Evolutionary conservation across 2,329 filamentous ascomycete species (phyloP).

Genomic region (Hypomyces perniciosus): DNA sequence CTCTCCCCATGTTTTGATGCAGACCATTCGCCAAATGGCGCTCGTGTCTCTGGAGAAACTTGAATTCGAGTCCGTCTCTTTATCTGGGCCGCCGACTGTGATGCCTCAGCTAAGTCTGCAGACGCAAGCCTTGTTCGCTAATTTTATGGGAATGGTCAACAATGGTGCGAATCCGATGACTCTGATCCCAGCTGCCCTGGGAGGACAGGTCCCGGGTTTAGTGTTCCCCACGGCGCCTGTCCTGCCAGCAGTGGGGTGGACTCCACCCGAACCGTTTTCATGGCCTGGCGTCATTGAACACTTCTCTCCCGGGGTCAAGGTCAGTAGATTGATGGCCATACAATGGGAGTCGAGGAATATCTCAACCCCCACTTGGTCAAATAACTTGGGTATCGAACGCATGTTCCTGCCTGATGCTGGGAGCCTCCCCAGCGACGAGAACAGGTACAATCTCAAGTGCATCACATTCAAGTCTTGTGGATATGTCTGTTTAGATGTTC

Average conservation of each 20-base stretch:
- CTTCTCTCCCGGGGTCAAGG: constrained; percentile 32
- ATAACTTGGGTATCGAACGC: neutral
- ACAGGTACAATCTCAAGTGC: constrained; percentile 26
- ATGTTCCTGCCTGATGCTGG: constrained; percentile 3
- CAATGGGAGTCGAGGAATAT: neutral
- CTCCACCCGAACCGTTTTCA: constrained; percentile 24
- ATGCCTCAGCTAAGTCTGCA: constrained; percentile 15
- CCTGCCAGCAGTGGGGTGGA: constrained; percentile 9
- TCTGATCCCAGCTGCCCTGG: too few species aligned
- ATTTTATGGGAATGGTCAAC: neutral
- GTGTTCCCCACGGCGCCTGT: neutral
- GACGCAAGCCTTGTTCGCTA: too few species aligned
- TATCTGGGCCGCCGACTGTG: constrained; percentile 42
- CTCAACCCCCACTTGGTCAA: neutral
- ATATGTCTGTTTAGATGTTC: constrained; percentile 43
- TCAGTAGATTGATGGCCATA: constrained; percentile 12
- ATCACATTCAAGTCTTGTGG: constrained; percentile 57
- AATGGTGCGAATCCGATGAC: neutral
- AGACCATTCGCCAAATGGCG: constrained; percentile 45
- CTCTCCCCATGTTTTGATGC: constrained; percentile 50
- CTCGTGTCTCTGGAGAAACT: constrained; percentile 44
- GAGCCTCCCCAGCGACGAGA: constrained; percentile 22
- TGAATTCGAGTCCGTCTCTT: constrained; percentile 58
- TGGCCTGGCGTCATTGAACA: constrained; percentile 39
- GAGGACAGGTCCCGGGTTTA: neutral